A percentile compares a stretch with the other conserved stretches of the same genome.
These are phyloP conservation scores for Porpolomopsis calyptriformis DNA, from an alignment of 768 basidiomycete genomes.

Conservation along the genomic window DNA sequence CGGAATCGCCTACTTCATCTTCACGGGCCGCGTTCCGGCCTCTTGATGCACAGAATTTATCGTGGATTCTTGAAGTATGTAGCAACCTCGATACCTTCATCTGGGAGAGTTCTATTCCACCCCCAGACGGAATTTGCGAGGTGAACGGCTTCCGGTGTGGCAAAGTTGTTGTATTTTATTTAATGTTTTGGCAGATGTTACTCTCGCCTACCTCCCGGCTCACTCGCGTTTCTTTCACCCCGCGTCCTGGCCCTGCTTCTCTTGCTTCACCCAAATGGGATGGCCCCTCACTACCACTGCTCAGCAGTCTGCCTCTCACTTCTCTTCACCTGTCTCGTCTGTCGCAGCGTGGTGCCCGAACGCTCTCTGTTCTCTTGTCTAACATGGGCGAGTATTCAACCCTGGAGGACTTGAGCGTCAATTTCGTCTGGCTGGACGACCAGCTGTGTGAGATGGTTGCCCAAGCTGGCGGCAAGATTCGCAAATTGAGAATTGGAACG, in stretches of 20 bases:
- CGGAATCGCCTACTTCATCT: background rate
- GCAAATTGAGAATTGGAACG: slow-evolving; percentile 22
- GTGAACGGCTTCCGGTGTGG: slow-evolving; percentile 13
- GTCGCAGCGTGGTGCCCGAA: slow-evolving; percentile 25
- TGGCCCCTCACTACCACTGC: slow-evolving; percentile 25
- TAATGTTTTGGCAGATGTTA: slow-evolving; percentile 14
- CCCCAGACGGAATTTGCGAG: slow-evolving; percentile 31
- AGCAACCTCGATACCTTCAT: slow-evolving; percentile 20
- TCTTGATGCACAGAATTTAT: slow-evolving; percentile 13
- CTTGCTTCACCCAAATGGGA: slow-evolving; percentile 23
- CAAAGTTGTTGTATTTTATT: background rate
- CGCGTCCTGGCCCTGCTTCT: slow-evolving; percentile 10
- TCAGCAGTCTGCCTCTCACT: slow-evolving; percentile 19
- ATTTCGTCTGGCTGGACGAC: slow-evolving; percentile 33
- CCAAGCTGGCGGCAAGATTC: slow-evolving; percentile 21
- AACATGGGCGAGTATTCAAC: slow-evolving; percentile 20
- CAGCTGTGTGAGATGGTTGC: slow-evolving; percentile 24
- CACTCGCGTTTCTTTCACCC: slow-evolving; percentile 14
- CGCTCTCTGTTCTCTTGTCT: slow-evolving; percentile 18
- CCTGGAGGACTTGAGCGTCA: slow-evolving; percentile 22
- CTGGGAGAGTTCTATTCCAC: slow-evolving; percentile 23
- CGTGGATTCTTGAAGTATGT: slow-evolving; percentile 14
- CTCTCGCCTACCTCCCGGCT: slow-evolving; percentile 16
- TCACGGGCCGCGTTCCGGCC: slow-evolving; percentile 7
- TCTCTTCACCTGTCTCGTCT: slow-evolving; percentile 23